A percentile compares a stretch with the other conserved stretches of the same genome.
Evolutionary conservation across 805 yeast genomes (phyloP).

Genomic region (Saturnispora silvae): DNA sequence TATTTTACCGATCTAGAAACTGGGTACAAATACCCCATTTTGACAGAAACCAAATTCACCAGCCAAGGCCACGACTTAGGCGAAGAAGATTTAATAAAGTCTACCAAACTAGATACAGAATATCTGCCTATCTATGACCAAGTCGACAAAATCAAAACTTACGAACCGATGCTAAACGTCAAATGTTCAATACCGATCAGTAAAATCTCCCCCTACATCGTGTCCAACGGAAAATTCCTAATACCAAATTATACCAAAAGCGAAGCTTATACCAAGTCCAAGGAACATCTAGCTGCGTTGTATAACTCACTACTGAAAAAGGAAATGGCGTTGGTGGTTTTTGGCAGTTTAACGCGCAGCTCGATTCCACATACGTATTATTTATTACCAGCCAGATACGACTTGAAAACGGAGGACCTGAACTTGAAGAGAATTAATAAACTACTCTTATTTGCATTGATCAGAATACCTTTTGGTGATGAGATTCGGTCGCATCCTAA

Average conservation of each 20-base stretch:
- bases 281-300: constrained; percentile 54
- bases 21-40: constrained; percentile 3
- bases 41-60: constrained; percentile 30
- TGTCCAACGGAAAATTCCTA: constrained; percentile 48
- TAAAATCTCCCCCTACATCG: constrained; percentile 40
- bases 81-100: constrained; percentile 13
- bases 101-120: constrained; percentile 17
- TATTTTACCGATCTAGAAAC: constrained; percentile 39
- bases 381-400: constrained; percentile 53
- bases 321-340: constrained; percentile 53
- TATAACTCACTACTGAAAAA: constrained; percentile 46
- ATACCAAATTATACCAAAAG: constrained; percentile 43
- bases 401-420: too few relatives aligned
- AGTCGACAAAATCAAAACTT: constrained; percentile 22
- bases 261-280: constrained; percentile 43
- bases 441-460: constrained; percentile 66
- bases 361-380: constrained; percentile 50
- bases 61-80: constrained; percentile 24
- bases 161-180: constrained; percentile 31
- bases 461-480: constrained; percentile 63
- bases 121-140: constrained; percentile 27
- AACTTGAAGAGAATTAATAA: too few relatives aligned
- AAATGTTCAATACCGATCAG: constrained; percentile 52
- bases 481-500: constrained; percentile 60
- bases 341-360: constrained; percentile 51